A percentile compares a stretch with the other conserved stretches of the same genome.
Conservation (phyloP, 73 alveolate genomes). For the Symbiodinium pilosum region DNA sequence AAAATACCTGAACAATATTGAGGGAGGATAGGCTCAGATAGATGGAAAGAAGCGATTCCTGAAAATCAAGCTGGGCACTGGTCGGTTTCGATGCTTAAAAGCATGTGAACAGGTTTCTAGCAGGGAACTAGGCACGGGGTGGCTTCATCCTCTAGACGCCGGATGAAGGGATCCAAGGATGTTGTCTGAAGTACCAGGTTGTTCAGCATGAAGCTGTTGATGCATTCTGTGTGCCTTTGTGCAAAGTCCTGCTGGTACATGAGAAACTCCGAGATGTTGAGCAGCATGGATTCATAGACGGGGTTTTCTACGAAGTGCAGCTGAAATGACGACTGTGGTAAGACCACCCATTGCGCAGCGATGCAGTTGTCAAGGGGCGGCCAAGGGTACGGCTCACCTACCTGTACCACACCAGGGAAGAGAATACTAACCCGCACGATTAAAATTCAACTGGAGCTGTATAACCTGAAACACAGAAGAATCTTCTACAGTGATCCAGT, state of each 20-base stretch:
- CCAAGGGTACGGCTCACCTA: slow-evolving; percentile 50
- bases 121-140: no score
- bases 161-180: slow-evolving; percentile 32
- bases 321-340: slow-evolving; percentile 6
- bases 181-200: slow-evolving; percentile 1
- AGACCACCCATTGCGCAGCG: slow-evolving; percentile 36
- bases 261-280: slow-evolving; percentile 16
- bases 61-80: no score
- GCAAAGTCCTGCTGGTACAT: slow-evolving; percentile 20
- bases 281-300: slow-evolving; percentile 16
- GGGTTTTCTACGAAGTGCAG: slow-evolving; percentile 49
- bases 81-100: no score
- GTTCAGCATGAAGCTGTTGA: slow-evolving; percentile 54
- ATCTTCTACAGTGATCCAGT: no score
- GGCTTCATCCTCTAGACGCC: neutral
- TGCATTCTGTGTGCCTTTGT: neutral
- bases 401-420: no score
- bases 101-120: no score
- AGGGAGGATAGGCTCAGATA: no score
- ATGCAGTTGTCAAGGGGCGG: slow-evolving; percentile 21
- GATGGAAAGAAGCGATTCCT: no score
- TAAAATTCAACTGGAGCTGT: no score
- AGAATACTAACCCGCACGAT: no score
- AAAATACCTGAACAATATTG: no score
- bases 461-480: no score